Evolutionary conservation across 768 basidiomycete species (phyloP), one percentile per base, ranked within the genome.

Genomic region (Termitomyces bulborhizus): DNA sequence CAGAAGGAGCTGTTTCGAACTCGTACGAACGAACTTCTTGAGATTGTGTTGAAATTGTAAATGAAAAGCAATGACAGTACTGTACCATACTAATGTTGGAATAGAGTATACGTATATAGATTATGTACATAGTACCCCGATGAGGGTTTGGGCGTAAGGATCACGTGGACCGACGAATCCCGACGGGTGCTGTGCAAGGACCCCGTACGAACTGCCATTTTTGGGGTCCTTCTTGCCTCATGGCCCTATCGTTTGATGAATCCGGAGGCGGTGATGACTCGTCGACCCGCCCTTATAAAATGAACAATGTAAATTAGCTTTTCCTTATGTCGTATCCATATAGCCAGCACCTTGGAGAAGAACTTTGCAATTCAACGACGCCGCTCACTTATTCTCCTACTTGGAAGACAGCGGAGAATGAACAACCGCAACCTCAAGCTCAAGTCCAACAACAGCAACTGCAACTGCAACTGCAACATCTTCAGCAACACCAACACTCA

Each of bases 271-370:
- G 29, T 42, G 60, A 64, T 72, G 68, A 71, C 63, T 71, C 68
- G 59, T 52, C 40, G 53, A 59, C 63, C 62, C 67, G 64, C 67
- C 64, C 57, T 21, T 71, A 73, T 73, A 76, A 68, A 73, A 58
- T 57, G 55, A 55, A 57, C 32, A 61, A 56, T 57, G 58, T 64
- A 56, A 58, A 62, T 56, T 45, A 57, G 63, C 60, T 63, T 65
- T 69, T 62, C 64, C 60, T 65, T 68, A 80, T 80, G 79, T 79
- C 80, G 65, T 79, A 75, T 69, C 73, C 74, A 58, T 75, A 67
- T 62, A 65, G 65, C 58, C 74, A 76, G 60, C 76, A 73, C 69
- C 65, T 71, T 60, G 69, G 68, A 63, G 78, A 78, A 66, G 70
- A 73, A 64, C 73, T 73, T 66, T 77, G 79, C 29, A 71, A 71